These are phyloP conservation scores for Rhodotorula sp. DNA, from an alignment of 1,284 basidiomycete species.

Conservation along the genomic window DNA sequence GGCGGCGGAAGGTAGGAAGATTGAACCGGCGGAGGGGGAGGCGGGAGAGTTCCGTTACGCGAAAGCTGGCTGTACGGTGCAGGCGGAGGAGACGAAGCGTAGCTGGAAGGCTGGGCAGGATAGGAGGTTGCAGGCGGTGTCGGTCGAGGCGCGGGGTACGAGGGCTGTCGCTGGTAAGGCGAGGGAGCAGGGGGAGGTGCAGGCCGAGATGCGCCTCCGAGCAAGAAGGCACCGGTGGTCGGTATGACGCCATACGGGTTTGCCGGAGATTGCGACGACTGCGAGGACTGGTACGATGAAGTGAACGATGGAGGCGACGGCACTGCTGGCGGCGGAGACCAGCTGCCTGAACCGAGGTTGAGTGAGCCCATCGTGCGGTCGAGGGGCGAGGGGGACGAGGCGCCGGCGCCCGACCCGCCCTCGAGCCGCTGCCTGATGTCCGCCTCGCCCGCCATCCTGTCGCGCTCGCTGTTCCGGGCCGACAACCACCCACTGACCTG, in stretches of 20 bases:
- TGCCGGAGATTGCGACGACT: constrained; percentile 3
- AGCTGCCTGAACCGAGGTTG: constrained; percentile 33
- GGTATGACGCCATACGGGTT: constrained; percentile 23
- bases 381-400: constrained; percentile 17
- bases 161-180: not conserved
- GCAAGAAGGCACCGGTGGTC: constrained; percentile 16
- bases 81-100: constrained; percentile 50
- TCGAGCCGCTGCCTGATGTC: constrained; percentile 67
- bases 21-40: constrained; percentile 17
- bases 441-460: constrained; percentile 63
- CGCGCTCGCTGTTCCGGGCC: constrained; percentile 67
- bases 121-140: constrained; percentile 32
- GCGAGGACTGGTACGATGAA: not conserved
- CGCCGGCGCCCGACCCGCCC: constrained; percentile 18
- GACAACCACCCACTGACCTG: constrained; percentile 65
- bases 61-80: constrained; percentile 8
- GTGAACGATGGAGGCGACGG: constrained; percentile 13
- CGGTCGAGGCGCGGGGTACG: constrained; percentile 48
- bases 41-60: constrained; percentile 10
- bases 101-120: constrained; percentile 30
- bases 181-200: constrained; percentile 1
- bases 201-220: constrained; percentile 4
- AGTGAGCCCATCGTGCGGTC: constrained; percentile 44
- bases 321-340: constrained; percentile 3
- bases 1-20: constrained; percentile 40